Base-by-base conservation (phyloP, 2,329 filamentous ascomycete genomes). In the Rhynchosporium secalis region DNA sequence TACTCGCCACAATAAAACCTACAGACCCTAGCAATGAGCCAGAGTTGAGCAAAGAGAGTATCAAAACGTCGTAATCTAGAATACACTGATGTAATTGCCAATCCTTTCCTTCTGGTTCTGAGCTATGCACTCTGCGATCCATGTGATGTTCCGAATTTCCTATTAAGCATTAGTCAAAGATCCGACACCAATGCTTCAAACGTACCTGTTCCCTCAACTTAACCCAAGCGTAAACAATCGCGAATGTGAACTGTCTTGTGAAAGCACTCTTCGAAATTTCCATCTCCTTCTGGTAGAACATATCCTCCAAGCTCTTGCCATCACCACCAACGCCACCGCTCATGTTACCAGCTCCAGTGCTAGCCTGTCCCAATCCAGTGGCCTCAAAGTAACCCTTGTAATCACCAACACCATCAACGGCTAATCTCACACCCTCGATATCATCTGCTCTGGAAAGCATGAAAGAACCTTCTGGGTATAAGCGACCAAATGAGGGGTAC, bases 281-380 rank as follows among this genome's bases (percentile, higher is more conserved):
- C 95, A 98, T 98, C 79, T 99, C 95, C 80, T 96, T 98, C 77
- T 97, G 92, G 76, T 99, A 99, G 79, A 99, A 99, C 80, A 99
- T 83, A 74, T 99, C 95, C 75, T 99, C 95, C 71, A 99, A 78
- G 72, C 93, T 97, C 79, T 91, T 92, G 55, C 91, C 89, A 69
- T 96, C 92, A 15, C 86, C 82, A 31, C 88, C 87, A n/a, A 85
- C 81, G 41, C 92, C 92, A 64, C 91, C 89, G 29, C 86, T 86
- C 89, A 93, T 92, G 77, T 96, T 96, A 51, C 92, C 91, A 36
- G 92, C 84, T 4, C 86, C 84, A 40, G 81, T 86, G 43, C 90
- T 87, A 40, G 88, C 86, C 51, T 93, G 84, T 45, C 89, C 92
- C 70, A 90, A 78, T 40, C 88, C 88, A n/a, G 93, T 90, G 64